Evolutionary conservation across 495 filamentous ascomycete genomes (phyloP), one percentile per base, ranked within the genome.

Genomic region (Terfezia claveryi): DNA sequence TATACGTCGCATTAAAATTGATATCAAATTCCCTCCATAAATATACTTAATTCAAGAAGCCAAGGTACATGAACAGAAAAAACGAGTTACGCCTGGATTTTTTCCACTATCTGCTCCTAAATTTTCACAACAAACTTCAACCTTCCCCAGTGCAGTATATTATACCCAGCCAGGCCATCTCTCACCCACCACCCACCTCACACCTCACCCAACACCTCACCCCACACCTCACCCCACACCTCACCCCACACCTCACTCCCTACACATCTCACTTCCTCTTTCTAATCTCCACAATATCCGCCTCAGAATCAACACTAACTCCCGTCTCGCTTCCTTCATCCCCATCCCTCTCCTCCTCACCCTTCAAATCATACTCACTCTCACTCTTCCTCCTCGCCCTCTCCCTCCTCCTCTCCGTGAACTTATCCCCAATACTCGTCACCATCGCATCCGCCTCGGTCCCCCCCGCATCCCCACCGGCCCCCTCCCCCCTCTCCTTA

Each of bases 391-490:
- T 80, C 58, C 80, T 74, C 55, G 82, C 71, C 55, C 86, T 74
- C 60, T 84, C 73, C 66, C 80, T 72, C 0, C 86, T 84, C 23
- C 89, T 71, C 68, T 95, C 85, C 58, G 75, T 73, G 87, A 98
- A 94, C 16, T 83, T 85, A 55, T 77, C 81, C n/a, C 82, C 72
- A 56, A 98, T 89, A 68, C 81, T 87, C 64, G 75, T 76, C 61
- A 80, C 87, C 1, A 93, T 88, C 46, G 88, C 80, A 46, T 93
- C 76, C 2, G 79, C 75, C 49, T 79, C 83, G 51, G 82, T 55
- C 1, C 56, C 60, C 8, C 58, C 54, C 2, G 27, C 37, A 2
- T 62, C 62, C 4, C 17, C 41, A 12, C 2, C 41, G 17, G 17
- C 41, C 2, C 12, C 41, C 12, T 12, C 12, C 4, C 14, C 17